These are phyloP conservation scores for Colletotrichum filicis DNA, from an alignment of 2,329 filamentous ascomycete species.

Conservation along the genomic window DNA sequence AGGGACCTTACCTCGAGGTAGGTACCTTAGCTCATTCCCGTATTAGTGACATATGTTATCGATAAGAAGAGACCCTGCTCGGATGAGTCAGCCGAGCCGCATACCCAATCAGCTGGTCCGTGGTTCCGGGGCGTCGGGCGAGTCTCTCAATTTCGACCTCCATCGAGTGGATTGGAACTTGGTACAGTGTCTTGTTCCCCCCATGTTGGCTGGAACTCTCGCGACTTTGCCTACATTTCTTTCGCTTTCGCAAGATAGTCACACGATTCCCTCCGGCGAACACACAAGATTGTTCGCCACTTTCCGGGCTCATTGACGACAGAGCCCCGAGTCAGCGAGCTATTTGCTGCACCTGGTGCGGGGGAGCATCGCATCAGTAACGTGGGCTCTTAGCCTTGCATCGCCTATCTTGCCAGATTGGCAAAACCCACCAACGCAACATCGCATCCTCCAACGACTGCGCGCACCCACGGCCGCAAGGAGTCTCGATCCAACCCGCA, in stretches of 20 bases:
- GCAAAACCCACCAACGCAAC: slow-evolving; percentile 24
- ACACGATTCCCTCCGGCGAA: background rate
- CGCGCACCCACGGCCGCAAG: background rate
- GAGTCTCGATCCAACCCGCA: background rate
- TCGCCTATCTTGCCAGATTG: slow-evolving; percentile 33
- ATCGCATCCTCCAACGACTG: slow-evolving; percentile 6
- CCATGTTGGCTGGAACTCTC: background rate
- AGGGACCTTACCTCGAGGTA: background rate
- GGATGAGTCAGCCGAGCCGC: slow-evolving; percentile 24
- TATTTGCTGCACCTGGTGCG: slow-evolving; percentile 6
- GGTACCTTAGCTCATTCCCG: background rate
- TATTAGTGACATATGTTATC: slow-evolving; percentile 28
- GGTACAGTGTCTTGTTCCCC: slow-evolving; percentile 21
- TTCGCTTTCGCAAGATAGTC: slow-evolving; percentile 6
- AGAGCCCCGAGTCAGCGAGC: background rate
- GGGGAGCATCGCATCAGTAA: slow-evolving; percentile 9
- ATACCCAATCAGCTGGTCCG: slow-evolving; percentile 25
- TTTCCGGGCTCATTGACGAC: background rate
- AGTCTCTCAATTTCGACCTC: slow-evolving; percentile 30
- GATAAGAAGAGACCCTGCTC: slow-evolving; percentile 22
- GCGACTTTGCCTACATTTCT: background rate
- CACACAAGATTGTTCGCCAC: background rate
- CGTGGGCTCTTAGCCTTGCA: slow-evolving; percentile 25
- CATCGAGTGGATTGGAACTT: slow-evolving; percentile 15
- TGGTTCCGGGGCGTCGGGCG: background rate